Base-by-base conservation (phyloP, 345 rosid species). In the Syzygium oleosum region DNA sequence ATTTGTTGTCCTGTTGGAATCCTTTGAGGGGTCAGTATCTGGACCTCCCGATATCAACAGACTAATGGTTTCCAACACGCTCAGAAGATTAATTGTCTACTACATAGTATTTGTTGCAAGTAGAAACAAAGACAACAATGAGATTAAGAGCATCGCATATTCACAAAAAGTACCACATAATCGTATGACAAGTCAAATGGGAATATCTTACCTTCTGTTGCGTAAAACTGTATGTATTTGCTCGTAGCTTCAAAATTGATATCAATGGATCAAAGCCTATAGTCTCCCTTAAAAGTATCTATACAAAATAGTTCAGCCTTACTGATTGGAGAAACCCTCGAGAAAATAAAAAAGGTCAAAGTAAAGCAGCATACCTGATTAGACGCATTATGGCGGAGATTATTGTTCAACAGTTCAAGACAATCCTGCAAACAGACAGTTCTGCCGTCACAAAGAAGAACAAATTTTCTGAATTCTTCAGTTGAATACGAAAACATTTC, bases 51-150 rank as follows among this genome's bases (percentile, higher is more conserved):
- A 90, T 88, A 95, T 93, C 90, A 98, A 93, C 93, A 96, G 93
- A 89, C 93, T 94, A 90, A 98, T 91, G 61, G 99, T 98, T 90
- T 95, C 98, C 88, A 98, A 91, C 56, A 93, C 96, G 87, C 96
- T 90, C 87, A 97, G 99, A 87, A 96, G 90, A 92, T 97, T 97
- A 85, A 96, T 96, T 90, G 99, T 98, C 99, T 98, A 98, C 98
- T 94, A 94, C 95, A 94, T 85, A 90, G 90, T 86, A 87, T 92
- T 92, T 93, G 91, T 91, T 90, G 84, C 90, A 91, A 87, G 27
- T 88, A 87, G 84, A 91, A 90, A 52, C 89, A 87, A 86, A 91
- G 89, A 85, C 59, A 51, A 29, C 77, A 54, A 85, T 68, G 79
- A 68, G 79, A 68, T 68, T 68, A 34, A 68, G 79, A 41, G 46